Evolutionary conservation across 23 red algal species (phyloP).

Genomic region (Gracilaria vermiculophylla): DNA sequence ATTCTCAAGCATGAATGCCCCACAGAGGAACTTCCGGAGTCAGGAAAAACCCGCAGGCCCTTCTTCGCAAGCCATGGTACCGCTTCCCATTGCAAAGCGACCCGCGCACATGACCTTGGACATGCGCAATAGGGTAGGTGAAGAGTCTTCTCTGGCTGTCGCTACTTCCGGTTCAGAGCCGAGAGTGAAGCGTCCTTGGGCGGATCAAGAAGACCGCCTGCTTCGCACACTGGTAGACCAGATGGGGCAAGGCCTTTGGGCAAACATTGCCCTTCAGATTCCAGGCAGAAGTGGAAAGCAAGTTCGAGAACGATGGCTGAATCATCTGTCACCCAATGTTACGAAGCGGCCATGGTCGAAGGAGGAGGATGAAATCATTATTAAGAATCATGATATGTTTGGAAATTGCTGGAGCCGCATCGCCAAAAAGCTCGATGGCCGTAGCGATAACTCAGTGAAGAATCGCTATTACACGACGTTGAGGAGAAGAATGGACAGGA

Average conservation of each 20-base stretch:
- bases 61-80: too few species aligned
- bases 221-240: conserved; percentile 59
- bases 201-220: conserved; percentile 65
- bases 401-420: conserved; percentile 86
- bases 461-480: conserved; percentile 78
- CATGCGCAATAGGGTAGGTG: too few species aligned
- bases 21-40: too few species aligned
- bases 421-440: conserved; percentile 63
- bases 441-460: conserved; percentile 88
- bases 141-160: too few species aligned
- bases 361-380: conserved; percentile 79
- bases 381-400: conserved; percentile 42
- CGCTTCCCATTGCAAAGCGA: too few species aligned
- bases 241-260: conserved; percentile 57
- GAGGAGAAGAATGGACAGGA: conserved; percentile 18
- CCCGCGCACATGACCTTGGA: too few species aligned
- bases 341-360: conserved; percentile 60
- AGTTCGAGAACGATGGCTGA: conserved; percentile 83
- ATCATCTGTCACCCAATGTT: conserved; percentile 77
- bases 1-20: too few species aligned
- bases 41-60: too few species aligned
- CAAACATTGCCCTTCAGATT: conserved; percentile 62
- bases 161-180: neutral
- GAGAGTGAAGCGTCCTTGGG: conserved; percentile 75
- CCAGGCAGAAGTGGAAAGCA: conserved; percentile 83